Evolutionary conservation across 164 flowering plant genomes (phyloP).

Genomic region (Aristolochia californica): DNA sequence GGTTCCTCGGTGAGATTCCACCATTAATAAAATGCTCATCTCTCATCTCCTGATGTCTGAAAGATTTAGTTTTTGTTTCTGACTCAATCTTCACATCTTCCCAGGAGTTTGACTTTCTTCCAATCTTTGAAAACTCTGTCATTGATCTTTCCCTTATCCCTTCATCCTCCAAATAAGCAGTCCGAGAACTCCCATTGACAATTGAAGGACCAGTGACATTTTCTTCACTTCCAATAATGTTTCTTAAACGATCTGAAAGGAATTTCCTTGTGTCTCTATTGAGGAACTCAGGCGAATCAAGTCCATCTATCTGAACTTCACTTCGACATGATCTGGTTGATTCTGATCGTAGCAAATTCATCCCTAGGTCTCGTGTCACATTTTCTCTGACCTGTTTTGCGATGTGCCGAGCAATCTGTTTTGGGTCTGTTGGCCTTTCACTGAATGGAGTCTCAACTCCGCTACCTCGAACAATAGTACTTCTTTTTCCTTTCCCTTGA

Average conservation of each 20-base stretch:
- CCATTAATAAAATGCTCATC: slow-evolving; percentile 19
- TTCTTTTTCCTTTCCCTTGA: slow-evolving; percentile 46
- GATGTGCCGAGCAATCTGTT: slow-evolving; percentile 45
- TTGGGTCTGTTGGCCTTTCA: slow-evolving; percentile 52
- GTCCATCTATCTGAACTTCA: slow-evolving; percentile 42
- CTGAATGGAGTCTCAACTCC: slow-evolving; percentile 64
- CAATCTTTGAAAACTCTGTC: slow-evolving; percentile 14
- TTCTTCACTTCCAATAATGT: slow-evolving; percentile 43
- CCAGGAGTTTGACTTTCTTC: slow-evolving; percentile 17
- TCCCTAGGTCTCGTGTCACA: slow-evolving; percentile 45
- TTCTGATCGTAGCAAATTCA: slow-evolving; percentile 55
- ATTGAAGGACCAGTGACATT: slow-evolving; percentile 9
- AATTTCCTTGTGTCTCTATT: slow-evolving; percentile 55
- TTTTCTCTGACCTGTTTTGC: slow-evolving; percentile 59
- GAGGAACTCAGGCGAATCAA: slow-evolving; percentile 57
- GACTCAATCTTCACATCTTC: slow-evolving; percentile 26
- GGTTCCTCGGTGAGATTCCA: slow-evolving; percentile 66
- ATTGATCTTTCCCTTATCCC: slow-evolving; percentile 17
- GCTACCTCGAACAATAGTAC: slow-evolving; percentile 40
- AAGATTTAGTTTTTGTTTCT: slow-evolving; percentile 47
- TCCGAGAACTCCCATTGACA: slow-evolving; percentile 23
- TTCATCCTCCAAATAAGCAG: slow-evolving; percentile 21
- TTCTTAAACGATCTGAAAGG: slow-evolving; percentile 64
- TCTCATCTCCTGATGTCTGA: slow-evolving; percentile 41
- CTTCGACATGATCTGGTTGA: slow-evolving; percentile 69